phyloP scores from a whole-genome alignment of 768 basidiomycete species.

The Lactifluus subvellereus region DNA sequence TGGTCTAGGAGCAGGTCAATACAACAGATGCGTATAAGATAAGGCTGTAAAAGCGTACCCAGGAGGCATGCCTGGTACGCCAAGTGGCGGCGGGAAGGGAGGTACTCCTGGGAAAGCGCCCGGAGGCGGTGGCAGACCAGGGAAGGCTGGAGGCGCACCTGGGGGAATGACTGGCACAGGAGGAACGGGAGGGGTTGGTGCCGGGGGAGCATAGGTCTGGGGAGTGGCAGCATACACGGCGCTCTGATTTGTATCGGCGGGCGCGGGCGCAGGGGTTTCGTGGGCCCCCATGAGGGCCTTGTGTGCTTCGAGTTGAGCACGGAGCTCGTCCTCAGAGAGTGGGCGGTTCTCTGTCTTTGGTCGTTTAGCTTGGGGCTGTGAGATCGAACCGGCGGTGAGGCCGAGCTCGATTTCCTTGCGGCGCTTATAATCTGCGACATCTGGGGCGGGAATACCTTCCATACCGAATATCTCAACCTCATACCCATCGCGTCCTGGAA shows the following conservation, averaged over 20 bases:
- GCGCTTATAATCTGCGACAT: constrained; percentile 92
- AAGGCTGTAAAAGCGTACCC: constrained; percentile 33
- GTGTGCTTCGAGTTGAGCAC: constrained; percentile 81
- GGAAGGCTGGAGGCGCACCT: constrained; percentile 39
- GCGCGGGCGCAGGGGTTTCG: constrained; percentile 34
- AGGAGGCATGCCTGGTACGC: constrained; percentile 35
- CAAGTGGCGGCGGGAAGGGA: constrained; percentile 33
- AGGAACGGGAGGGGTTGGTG: constrained; percentile 28
- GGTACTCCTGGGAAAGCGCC: constrained; percentile 36
- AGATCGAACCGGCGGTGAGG: constrained; percentile 72
- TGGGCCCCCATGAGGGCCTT: constrained; percentile 82
- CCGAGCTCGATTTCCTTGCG: constrained; percentile 94
- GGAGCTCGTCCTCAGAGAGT: constrained; percentile 77
- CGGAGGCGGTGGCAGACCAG: constrained; percentile 40
- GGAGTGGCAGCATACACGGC: constrained; percentile 72
- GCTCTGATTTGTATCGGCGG: constrained; percentile 41
- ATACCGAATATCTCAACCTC: constrained; percentile 99
- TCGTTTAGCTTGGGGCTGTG: constrained; percentile 74
- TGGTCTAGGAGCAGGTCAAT: constrained; percentile 28
- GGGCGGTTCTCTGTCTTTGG: constrained; percentile 74
- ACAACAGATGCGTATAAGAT: constrained; percentile 34
- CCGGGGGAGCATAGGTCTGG: constrained; percentile 54
- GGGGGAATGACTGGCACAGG: constrained; percentile 39
- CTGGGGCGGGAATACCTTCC: constrained; percentile 95
- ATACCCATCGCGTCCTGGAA: constrained; percentile 95